Conservation (phyloP, 306 rosid species). For the Phaseolus lunatus region DNA sequence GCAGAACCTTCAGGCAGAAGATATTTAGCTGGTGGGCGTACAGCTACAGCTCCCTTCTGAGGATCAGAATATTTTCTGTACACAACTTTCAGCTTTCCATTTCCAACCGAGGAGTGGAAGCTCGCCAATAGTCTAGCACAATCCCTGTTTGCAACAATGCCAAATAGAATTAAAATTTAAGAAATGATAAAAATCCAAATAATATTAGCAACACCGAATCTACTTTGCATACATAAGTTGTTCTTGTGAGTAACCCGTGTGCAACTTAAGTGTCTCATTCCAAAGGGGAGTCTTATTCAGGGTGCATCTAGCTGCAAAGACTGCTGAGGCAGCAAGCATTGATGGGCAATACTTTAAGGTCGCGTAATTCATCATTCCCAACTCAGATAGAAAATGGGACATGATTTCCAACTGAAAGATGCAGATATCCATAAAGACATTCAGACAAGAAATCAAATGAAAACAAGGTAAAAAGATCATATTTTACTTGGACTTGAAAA, state of each 20-base stretch:
- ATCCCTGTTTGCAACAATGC: constrained; percentile 48
- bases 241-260: constrained; percentile 75
- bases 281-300: constrained; percentile 68
- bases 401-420: constrained; percentile 60
- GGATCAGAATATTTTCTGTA: constrained; percentile 61
- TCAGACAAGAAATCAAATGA: background rate
- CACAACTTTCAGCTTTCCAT: constrained; percentile 66
- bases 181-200: background rate
- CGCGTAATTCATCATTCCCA: constrained; percentile 75
- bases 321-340: constrained; percentile 92
- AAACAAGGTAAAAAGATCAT: background rate
- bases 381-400: constrained; percentile 76
- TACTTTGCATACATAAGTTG: constrained; percentile 54
- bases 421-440: background rate
- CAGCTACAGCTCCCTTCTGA: constrained; percentile 68
- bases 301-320: constrained; percentile 82
- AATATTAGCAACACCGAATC: background rate
- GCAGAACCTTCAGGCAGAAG: constrained; percentile 46
- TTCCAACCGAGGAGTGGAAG: constrained; percentile 54
- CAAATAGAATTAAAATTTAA: background rate
- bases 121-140: constrained; percentile 69
- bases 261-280: constrained; percentile 72
- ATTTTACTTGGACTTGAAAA: too few relatives aligned
- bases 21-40: constrained; percentile 66
- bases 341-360: constrained; percentile 75